Percentiles rank a stretch among this genome's conserved stretches.
phyloP scores from a whole-genome alignment of 352 stramenopile species.

The Globisporangium viniferum region DNA sequence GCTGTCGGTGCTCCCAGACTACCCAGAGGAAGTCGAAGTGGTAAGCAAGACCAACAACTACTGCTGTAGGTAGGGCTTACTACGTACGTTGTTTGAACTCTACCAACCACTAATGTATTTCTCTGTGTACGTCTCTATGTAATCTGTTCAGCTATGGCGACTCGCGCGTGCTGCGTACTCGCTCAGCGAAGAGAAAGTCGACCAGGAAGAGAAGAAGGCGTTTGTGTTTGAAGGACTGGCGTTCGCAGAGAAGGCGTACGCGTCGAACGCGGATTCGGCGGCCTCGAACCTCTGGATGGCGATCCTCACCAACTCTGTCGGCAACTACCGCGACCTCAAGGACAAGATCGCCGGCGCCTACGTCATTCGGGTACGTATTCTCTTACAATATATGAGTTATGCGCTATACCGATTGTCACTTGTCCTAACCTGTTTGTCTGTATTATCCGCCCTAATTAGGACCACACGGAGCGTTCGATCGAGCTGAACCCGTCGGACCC shows the following conservation, averaged over 20 bases:
- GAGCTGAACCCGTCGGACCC: conserved; percentile 62
- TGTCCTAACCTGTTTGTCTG: background rate
- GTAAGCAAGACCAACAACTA: conserved; percentile 18
- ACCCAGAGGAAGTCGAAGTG: conserved; percentile 45
- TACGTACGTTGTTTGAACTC: background rate
- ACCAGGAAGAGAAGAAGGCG: conserved; percentile 48
- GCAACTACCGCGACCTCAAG: conserved; percentile 60
- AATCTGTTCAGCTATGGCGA: conserved; percentile 48
- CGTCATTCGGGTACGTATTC: conserved; percentile 43
- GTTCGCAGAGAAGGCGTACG: conserved; percentile 53
- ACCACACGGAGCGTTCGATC: conserved; percentile 67
- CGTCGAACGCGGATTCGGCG: conserved; percentile 38
- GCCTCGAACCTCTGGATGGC: conserved; percentile 75
- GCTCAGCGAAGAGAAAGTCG: conserved; percentile 40
- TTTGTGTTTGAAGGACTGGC: conserved; percentile 52
- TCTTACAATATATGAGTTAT: background rate
- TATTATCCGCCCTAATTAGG: conserved; percentile 18
- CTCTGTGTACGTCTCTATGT: background rate
- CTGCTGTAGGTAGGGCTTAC: background rate
- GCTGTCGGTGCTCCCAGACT: conserved; percentile 30
- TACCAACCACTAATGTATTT: background rate
- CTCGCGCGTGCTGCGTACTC: conserved; percentile 61
- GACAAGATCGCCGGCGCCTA: conserved; percentile 71
- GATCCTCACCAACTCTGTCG: conserved; percentile 64
- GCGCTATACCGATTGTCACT: background rate